Evolutionary conservation across 768 basidiomycete genomes (phyloP), one percentile per base, ranked within the genome.

Genomic region (Pleurotus citrinopileatus): DNA sequence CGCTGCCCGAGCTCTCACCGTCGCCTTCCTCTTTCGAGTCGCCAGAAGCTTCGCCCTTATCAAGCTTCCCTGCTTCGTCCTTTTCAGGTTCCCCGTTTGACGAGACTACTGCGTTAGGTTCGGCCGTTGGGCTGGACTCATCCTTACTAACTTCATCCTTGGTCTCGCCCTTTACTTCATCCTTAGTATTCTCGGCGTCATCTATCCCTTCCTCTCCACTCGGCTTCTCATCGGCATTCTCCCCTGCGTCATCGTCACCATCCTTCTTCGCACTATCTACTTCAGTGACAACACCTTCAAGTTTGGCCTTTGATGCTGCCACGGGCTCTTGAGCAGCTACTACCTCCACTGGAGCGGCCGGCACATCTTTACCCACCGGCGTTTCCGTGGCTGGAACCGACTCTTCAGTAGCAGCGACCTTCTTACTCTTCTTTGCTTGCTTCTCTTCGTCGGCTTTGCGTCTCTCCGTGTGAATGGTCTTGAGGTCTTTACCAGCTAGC

Each of bases 401-500:
- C n/a, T n/a, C n/a, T n/a, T n/a, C 17, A 19, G 38, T 40, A 17
- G 19, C 59, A 4, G 51, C 15, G 13, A 27, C 50, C 38, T 53
- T 20, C 7, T 45, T 42, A 26, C 56, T 55, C 42, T 55, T 60
- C 44, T 43, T 42, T 12, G n/a, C 27, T 37, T 42, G 28, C 54
- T 43, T 28, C 40, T 57, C 37, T 10, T 44, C 52, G 20, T 52
- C 55, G 19, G 55, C 61, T 6, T 52, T 42, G 4, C 54, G 63
- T 53, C 65, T 64, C 56, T 67, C 65, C 52, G 72, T 4, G 28
- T 17, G 64, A 32, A 70, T 64, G 34, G 70, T 67, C n/a, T 65
- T 61, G 32, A 71, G 60, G 56, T 76, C 74, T 12, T 63, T 56
- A 20, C 70, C 68, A 20, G 75, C 69, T 5, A 76, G 64, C 0